A percentile compares a stretch with the other conserved stretches of the same genome.
Conservation (phyloP, 805 yeast species). For the Barnettozyma botsteinii region DNA sequence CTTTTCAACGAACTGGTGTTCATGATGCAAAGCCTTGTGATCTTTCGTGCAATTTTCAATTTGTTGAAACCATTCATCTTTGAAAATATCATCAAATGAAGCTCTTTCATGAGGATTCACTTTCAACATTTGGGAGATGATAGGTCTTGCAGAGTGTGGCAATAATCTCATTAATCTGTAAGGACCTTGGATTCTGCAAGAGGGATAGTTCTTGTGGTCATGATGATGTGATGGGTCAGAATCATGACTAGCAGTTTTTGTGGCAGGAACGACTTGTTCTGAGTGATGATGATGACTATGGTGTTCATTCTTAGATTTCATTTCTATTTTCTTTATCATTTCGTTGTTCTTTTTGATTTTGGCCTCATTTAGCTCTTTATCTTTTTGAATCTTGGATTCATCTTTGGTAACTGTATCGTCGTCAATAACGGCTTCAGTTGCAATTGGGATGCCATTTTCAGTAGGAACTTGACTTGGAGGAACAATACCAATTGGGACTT, state of each 20-base stretch:
- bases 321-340: slow-evolving; percentile 6
- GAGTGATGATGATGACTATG: neutral
- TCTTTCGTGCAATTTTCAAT: slow-evolving; percentile 43
- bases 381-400: neutral
- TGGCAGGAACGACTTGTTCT: neutral
- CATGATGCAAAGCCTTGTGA: slow-evolving; percentile 41
- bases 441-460: slow-evolving; percentile 1
- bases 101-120: slow-evolving; percentile 61
- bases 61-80: slow-evolving; percentile 65
- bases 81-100: slow-evolving; percentile 55
- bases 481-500: neutral
- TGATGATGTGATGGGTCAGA: neutral
- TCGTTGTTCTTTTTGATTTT: slow-evolving; percentile 1
- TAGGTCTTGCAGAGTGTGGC: slow-evolving; percentile 80
- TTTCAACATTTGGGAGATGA: slow-evolving; percentile 58
- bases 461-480: neutral
- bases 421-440: slow-evolving; percentile 1
- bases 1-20: slow-evolving; percentile 43
- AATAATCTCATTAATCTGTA: slow-evolving; percentile 73
- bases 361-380: neutral
- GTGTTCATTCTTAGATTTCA: neutral
- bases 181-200: slow-evolving; percentile 56
- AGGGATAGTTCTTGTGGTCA: slow-evolving; percentile 2
- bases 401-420: neutral
- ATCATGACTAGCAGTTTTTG: neutral